Percentiles rank a stretch among this genome's conserved stretches.
phyloP scores from a whole-genome alignment of 164 flowering plant genomes.

The Chloranthus sessilifolius region DNA sequence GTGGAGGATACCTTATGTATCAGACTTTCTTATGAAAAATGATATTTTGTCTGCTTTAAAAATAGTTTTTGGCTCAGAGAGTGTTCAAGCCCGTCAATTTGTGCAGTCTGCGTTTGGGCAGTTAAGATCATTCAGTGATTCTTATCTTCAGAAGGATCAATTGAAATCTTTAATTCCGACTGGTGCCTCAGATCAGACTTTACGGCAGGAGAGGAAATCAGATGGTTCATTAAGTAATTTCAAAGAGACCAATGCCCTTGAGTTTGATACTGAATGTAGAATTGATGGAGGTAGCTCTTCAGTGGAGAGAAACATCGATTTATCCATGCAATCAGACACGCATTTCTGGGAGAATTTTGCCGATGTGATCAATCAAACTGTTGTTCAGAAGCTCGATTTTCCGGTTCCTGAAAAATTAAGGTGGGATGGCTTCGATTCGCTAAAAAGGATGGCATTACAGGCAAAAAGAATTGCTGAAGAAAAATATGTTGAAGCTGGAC shows the following conservation, averaged over 20 bases:
- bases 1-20: conserved; percentile 71
- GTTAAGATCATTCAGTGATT: conserved; percentile 52
- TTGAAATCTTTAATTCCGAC: conserved; percentile 9
- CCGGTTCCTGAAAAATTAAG: conserved; percentile 58
- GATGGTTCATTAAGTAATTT: conserved; percentile 21
- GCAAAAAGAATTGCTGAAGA: conserved; percentile 65
- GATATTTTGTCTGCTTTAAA: conserved; percentile 57
- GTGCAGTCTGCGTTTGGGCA: conserved; percentile 86
- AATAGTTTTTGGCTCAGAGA: conserved; percentile 61
- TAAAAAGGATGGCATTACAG: conserved; percentile 49
- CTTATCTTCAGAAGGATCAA: conserved; percentile 26
- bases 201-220: conserved; percentile 6
- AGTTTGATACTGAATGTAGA: conserved; percentile 4
- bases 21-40: conserved; percentile 55
- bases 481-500: conserved; percentile 80
- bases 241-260: conserved; percentile 13
- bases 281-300: conserved; percentile 12
- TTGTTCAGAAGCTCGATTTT: conserved; percentile 68
- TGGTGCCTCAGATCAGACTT: conserved; percentile 8
- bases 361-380: conserved; percentile 45
- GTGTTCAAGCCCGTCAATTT: conserved; percentile 77
- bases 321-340: conserved; percentile 33
- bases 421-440: conserved; percentile 78
- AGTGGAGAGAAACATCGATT: conserved; percentile 20
- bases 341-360: conserved; percentile 68